Conservation (phyloP, 116 monocot species). For the Phalaenopsis hybrid region DNA sequence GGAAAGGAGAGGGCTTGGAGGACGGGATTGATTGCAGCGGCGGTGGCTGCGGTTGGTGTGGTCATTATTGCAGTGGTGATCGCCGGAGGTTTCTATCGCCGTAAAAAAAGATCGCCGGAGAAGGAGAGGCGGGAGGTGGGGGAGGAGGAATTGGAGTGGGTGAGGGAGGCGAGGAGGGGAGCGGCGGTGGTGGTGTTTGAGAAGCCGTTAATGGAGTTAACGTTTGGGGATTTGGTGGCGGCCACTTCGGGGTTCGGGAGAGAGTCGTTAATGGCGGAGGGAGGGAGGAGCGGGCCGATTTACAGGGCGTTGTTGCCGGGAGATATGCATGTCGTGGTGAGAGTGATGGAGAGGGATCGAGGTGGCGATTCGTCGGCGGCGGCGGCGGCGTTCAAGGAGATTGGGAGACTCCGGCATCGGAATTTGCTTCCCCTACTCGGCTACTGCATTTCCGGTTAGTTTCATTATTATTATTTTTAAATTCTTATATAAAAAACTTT, state of each 20-base stretch:
- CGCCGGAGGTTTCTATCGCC: not conserved
- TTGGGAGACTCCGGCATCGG: conserved; percentile 51
- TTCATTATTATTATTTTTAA: not conserved
- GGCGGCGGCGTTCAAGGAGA: conserved; percentile 37
- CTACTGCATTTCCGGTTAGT: conserved; percentile 72
- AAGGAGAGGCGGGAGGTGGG: conserved; percentile 3
- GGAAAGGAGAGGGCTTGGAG: not conserved
- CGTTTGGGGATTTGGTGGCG: conserved; percentile 49
- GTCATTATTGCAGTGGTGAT: not conserved
- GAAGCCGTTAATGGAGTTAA: conserved; percentile 76
- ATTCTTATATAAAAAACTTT: no score
- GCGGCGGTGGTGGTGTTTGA: conserved; percentile 78
- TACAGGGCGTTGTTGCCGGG: conserved; percentile 69
- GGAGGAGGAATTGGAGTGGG: conserved; percentile 33
- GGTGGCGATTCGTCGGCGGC: conserved; percentile 16
- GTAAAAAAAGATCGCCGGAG: conserved; percentile 3
- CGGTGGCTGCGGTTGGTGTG: not conserved
- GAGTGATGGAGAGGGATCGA: conserved; percentile 36
- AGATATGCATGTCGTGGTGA: conserved; percentile 73
- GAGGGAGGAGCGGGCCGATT: conserved; percentile 43
- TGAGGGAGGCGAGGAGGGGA: conserved; percentile 31
- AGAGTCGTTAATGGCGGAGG: conserved; percentile 77
- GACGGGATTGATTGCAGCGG: not conserved
- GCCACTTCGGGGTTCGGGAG: conserved; percentile 73
- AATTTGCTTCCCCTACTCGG: conserved; percentile 83